Evolutionary conservation across 805 yeast species (phyloP), one percentile per base, ranked within the genome.

Genomic region (Lipomyces yamadae): DNA sequence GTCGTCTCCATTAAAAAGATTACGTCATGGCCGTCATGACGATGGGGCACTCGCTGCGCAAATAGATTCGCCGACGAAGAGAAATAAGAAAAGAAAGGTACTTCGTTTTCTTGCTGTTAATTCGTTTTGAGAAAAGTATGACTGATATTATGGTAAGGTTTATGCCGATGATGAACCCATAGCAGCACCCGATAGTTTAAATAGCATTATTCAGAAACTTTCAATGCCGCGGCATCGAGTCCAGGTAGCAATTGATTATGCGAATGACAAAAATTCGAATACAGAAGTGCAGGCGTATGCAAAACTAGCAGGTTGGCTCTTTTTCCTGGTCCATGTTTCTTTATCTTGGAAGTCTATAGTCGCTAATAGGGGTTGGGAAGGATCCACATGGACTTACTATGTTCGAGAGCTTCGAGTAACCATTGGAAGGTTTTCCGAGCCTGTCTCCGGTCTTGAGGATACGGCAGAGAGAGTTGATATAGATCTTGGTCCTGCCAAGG

Each of bases 221-320:
- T 83, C 85, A 11, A 80, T 83, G 11, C 97, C 98, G 0, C 87
- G 87, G 33, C 90, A 90, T 54, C 82, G 82, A 29, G 92, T 97
- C 0, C 85, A 85, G 69, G 98, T 93, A 4, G 85, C 96, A 11
- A 80, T 80, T 58, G 84, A 80, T 33, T 91, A 85, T 76, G 86
- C 94, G 64, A 95, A 95, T 77, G 91, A 88, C 61, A 85, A 86
- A 68, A 89, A 86, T 70, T 75, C 81, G 42, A 84, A 83, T 50
- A 76, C 82, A 3, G 97, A 93, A 76, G 93, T 95, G n/a, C 97
- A 93, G 79, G 99, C 99, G 0, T 95, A 94, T 77, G 99, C 98
- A 45, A 95, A 95, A 77, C 88, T 95, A 58, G 93, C 98, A 0
- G 99, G 99, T 56, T 24, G 24, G 24, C 80, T 39, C 69, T 45